Conservation (phyloP, 768 basidiomycete species). For the Rhodosporidiobolus sp. region DNA sequence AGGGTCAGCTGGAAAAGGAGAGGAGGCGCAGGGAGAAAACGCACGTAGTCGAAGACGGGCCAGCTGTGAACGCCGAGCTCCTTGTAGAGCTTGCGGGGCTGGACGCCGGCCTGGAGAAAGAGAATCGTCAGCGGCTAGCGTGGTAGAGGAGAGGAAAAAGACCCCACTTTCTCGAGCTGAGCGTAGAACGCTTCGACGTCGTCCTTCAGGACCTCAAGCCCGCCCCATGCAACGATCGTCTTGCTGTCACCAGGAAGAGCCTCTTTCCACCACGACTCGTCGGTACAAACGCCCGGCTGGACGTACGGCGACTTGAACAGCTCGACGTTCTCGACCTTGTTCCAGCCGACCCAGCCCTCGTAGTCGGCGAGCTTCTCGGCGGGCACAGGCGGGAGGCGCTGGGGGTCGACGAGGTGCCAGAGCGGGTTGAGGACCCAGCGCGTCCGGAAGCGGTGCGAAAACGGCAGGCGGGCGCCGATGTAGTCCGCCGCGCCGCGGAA, state of each 20-base stretch:
- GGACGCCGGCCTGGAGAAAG: slow-evolving; percentile 13
- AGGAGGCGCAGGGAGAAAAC: neutral
- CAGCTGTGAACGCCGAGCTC: slow-evolving; percentile 11
- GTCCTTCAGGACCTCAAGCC: neutral
- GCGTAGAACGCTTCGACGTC: too few relatives aligned
- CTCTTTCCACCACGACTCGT: slow-evolving; percentile 29
- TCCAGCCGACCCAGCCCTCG: slow-evolving; percentile 13
- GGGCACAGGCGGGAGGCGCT: neutral
- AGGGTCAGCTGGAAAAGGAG: neutral
- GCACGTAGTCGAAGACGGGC: neutral
- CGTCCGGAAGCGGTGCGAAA: slow-evolving; percentile 9
- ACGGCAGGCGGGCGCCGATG: slow-evolving; percentile 27
- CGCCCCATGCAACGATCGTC: slow-evolving; percentile 36
- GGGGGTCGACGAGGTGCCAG: slow-evolving; percentile 10
- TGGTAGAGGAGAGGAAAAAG: neutral
- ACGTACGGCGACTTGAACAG: slow-evolving; percentile 28
- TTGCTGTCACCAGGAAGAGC: slow-evolving; percentile 17
- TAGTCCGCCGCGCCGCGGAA: slow-evolving; percentile 24
- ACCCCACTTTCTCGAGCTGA: neutral
- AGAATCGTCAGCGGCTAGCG: neutral
- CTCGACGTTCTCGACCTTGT: slow-evolving; percentile 11
- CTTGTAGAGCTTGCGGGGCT: neutral
- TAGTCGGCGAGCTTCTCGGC: neutral
- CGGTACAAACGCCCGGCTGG: slow-evolving; percentile 19
- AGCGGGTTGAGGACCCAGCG: slow-evolving; percentile 12